Percentiles rank a stretch among this genome's conserved stretches.
Conservation (phyloP, 2,329 filamentous ascomycete species). For the Aulographum hederae region DNA sequence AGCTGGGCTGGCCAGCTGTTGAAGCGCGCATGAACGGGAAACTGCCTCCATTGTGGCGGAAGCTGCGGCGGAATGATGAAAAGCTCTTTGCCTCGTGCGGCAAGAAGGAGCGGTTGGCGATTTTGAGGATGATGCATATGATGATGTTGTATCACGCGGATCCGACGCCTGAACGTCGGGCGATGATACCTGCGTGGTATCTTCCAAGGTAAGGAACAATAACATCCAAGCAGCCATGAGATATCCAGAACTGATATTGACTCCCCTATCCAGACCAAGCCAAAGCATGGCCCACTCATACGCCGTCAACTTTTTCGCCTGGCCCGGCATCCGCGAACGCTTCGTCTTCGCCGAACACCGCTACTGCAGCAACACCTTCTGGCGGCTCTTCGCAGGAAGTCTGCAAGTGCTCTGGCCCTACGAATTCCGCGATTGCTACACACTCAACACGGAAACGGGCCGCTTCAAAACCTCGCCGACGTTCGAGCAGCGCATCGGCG, state of each 20-base stretch:
- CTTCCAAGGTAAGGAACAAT: conserved; percentile 1
- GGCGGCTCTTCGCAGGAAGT: conserved; percentile 4
- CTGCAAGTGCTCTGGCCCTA: conserved; percentile 5
- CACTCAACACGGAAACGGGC: conserved; percentile 3
- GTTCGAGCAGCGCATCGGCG: conserved; percentile 3
- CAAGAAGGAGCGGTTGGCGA: conserved; percentile 2
- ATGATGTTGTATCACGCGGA: conserved; percentile 2
- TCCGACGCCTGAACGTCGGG: background rate
- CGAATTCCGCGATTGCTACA: conserved; percentile 6
- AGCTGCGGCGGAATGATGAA: conserved; percentile 3
- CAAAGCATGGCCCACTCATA: conserved; percentile 6
- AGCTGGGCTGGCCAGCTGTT: conserved; percentile 3
- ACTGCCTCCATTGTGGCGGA: conserved; percentile 1
- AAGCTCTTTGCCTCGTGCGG: conserved; percentile 1
- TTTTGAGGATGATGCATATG: conserved; percentile 2
- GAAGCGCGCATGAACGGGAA: conserved; percentile 1
- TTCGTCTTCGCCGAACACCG: conserved; percentile 5
- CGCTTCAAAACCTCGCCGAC: conserved; percentile 2
- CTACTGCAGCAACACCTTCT: conserved; percentile 5
- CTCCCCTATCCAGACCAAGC: conserved; percentile 3
- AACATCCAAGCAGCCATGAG: no score
- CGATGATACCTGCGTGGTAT: conserved; percentile 4
- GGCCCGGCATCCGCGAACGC: conserved; percentile 5
- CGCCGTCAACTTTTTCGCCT: conserved; percentile 5
- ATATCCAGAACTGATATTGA: no score